Conservation (phyloP, 1,139 yeast species). For the Eremothecium cymbalariae region DNA sequence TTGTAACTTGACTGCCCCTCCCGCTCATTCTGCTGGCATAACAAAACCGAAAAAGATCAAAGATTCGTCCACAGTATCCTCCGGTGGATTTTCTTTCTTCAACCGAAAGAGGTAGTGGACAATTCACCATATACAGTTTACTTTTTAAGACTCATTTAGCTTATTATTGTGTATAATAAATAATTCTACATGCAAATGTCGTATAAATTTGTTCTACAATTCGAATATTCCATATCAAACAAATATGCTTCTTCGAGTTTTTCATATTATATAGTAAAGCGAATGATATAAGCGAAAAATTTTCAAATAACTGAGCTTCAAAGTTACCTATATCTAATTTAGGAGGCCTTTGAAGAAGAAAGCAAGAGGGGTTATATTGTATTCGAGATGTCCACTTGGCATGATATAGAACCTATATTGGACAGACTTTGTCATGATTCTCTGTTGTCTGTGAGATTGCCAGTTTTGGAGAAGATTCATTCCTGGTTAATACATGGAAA, state of each 20-base stretch:
- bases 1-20: background rate
- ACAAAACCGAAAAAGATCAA: background rate
- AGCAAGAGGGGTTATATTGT: background rate
- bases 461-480: conserved; percentile 9
- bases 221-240: no score
- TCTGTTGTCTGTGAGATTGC: conserved; percentile 9
- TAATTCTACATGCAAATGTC: no score
- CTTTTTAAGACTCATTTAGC: no score
- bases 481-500: conserved; percentile 7
- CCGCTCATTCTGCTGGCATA: background rate
- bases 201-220: no score
- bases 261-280: no score
- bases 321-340: conserved; percentile 5
- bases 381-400: conserved; percentile 8
- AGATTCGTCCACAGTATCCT: background rate
- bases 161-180: no score
- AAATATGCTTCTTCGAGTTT: no score
- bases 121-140: no score
- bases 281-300: conserved; percentile 2
- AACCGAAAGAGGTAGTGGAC: background rate
- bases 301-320: conserved; percentile 5
- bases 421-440: conserved; percentile 9
- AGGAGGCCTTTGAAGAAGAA: conserved; percentile 5
- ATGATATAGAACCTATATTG: conserved; percentile 8
- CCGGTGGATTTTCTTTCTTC: background rate